These are phyloP conservation scores for Trichoderma sp. DNA, from an alignment of 2,329 filamentous ascomycete genomes.

Conservation along the genomic window DNA sequence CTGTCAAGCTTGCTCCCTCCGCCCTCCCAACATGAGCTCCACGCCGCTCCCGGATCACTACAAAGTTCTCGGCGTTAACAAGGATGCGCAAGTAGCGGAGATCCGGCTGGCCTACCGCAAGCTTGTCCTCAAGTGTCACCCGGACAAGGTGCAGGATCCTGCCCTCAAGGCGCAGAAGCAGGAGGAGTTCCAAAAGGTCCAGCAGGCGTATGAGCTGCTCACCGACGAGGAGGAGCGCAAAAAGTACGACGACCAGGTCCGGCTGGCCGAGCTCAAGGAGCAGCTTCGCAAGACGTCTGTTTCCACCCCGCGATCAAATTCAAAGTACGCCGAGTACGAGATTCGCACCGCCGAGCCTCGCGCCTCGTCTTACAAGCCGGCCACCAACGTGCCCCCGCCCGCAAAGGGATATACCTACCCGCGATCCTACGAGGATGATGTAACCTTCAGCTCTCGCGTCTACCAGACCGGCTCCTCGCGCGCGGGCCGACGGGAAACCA, in stretches of 20 bases:
- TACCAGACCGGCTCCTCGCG: slow-evolving; percentile 47
- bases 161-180: slow-evolving; percentile 75
- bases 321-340: slow-evolving; percentile 46
- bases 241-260: slow-evolving; percentile 77
- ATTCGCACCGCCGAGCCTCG: slow-evolving; percentile 56
- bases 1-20: neutral
- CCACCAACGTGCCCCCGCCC: slow-evolving; percentile 38
- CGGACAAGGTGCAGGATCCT: slow-evolving; percentile 85
- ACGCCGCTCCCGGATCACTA: slow-evolving; percentile 72
- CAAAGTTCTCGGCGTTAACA: slow-evolving; percentile 71
- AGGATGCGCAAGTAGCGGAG: slow-evolving; percentile 67
- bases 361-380: slow-evolving; percentile 45
- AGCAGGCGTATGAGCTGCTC: slow-evolving; percentile 89
- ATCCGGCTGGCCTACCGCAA: slow-evolving; percentile 84
- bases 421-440: slow-evolving; percentile 53
- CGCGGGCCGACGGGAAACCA: slow-evolving; percentile 50
- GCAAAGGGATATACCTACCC: slow-evolving; percentile 42
- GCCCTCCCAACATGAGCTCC: slow-evolving; percentile 48
- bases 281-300: slow-evolving; percentile 50
- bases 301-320: slow-evolving; percentile 46
- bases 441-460: slow-evolving; percentile 42
- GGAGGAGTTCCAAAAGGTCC: slow-evolving; percentile 88
- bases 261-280: slow-evolving; percentile 66
- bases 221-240: slow-evolving; percentile 72
- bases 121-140: slow-evolving; percentile 84